Percentiles rank a stretch among this genome's conserved stretches.
phyloP scores from a whole-genome alignment of 306 rosid genomes.

The Citrullus amarus region DNA sequence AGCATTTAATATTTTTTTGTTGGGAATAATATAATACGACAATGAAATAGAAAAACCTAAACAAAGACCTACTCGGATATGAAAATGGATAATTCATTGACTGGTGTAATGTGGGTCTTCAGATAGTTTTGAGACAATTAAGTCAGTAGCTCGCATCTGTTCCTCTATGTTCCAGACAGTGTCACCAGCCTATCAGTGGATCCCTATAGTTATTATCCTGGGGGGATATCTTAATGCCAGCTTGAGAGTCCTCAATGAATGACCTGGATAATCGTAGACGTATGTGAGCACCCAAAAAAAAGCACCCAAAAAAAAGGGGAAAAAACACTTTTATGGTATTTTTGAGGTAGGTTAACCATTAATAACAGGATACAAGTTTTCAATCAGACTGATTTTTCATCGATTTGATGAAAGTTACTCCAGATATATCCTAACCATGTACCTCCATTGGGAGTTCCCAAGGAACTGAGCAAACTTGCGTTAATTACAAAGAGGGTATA shows the following conservation, averaged over 20 bases:
- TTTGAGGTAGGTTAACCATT: background rate
- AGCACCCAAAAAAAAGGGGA: background rate
- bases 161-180: slow-evolving; percentile 81
- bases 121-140: slow-evolving; percentile 75
- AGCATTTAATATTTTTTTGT: background rate
- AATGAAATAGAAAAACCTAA: background rate
- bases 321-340: background rate
- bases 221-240: slow-evolving; percentile 98
- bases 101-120: slow-evolving; percentile 95
- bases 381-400: background rate
- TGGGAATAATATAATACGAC: background rate
- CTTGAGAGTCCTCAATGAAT: slow-evolving; percentile 93
- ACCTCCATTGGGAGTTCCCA: background rate
- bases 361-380: background rate
- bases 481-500: background rate
- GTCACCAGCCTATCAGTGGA: slow-evolving; percentile 93
- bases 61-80: slow-evolving; percentile 62
- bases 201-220: slow-evolving; percentile 92
- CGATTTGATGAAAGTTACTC: background rate
- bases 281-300: background rate
- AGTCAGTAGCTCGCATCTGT: slow-evolving; percentile 83
- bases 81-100: slow-evolving; percentile 88
- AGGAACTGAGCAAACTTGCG: background rate
- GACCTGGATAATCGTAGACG: slow-evolving; percentile 48
- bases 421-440: background rate